A percentile compares a stretch with the other conserved stretches of the same genome.
phyloP scores from a whole-genome alignment of 2,329 filamentous ascomycete genomes.

The Westerdykella ornata region DNA sequence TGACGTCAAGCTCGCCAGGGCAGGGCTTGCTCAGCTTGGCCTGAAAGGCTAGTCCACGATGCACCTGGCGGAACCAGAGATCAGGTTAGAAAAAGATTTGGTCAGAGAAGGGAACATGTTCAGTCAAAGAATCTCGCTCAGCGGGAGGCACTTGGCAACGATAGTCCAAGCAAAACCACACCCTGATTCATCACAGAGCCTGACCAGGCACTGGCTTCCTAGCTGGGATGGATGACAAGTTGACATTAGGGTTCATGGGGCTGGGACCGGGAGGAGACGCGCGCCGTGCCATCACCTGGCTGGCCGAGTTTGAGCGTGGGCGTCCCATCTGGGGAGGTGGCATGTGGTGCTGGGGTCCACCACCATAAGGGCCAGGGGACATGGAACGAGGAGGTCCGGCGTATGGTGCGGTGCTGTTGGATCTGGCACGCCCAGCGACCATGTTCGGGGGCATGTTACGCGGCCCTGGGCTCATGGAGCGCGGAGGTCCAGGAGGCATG shows the following conservation, averaged over 20 bases:
- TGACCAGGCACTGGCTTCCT: slow-evolving; percentile 46
- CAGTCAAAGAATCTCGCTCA: background rate
- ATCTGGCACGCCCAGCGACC: slow-evolving; percentile 21
- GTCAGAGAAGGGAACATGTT: background rate
- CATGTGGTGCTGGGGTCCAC: slow-evolving; percentile 21
- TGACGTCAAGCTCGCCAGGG: too few species aligned
- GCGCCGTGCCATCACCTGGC: slow-evolving; percentile 25
- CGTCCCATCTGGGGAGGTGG: slow-evolving; percentile 29
- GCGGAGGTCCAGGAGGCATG: slow-evolving; percentile 14
- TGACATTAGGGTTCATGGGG: slow-evolving; percentile 32
- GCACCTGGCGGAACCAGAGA: too few species aligned
- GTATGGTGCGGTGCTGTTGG: slow-evolving; percentile 37
- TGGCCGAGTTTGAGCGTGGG: slow-evolving; percentile 35
- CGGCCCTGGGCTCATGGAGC: slow-evolving; percentile 32
- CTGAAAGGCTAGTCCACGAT: too few species aligned
- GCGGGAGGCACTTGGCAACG: background rate
- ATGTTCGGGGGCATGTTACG: slow-evolving; percentile 19
- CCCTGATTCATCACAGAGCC: slow-evolving; percentile 31
- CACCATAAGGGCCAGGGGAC: slow-evolving; percentile 37
- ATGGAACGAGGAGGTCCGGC: slow-evolving; percentile 31
- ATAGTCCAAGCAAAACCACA: too few species aligned
- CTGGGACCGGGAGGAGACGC: slow-evolving; percentile 31
- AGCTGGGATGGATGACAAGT: slow-evolving; percentile 25
- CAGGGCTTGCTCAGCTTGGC: too few species aligned
- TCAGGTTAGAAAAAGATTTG: too few species aligned